A percentile compares a stretch with the other conserved stretches of the same genome.
Evolutionary conservation across 2,329 filamentous ascomycete species (phyloP).

Genomic region (Neocucurbitaria cava): DNA sequence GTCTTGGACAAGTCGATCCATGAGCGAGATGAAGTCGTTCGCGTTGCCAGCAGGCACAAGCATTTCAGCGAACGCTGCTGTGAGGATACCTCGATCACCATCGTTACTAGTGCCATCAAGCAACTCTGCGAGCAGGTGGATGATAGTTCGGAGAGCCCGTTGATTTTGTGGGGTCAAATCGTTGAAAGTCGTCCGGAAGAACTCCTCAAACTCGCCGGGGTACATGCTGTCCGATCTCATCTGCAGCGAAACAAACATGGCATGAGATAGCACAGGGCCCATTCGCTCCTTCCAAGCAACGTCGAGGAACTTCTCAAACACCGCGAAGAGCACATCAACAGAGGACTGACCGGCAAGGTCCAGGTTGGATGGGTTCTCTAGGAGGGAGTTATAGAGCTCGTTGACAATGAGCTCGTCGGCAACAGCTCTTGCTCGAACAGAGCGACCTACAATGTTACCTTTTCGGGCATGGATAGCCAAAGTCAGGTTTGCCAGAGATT

Average conservation of each 20-base stretch:
- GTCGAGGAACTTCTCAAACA: constrained; percentile 91
- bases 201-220: constrained; percentile 72
- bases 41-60: constrained; percentile 79
- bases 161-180: constrained; percentile 66
- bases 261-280: constrained; percentile 78
- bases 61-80: constrained; percentile 86
- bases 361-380: constrained; percentile 81
- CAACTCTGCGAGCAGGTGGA: constrained; percentile 85
- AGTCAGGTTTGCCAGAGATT: constrained; percentile 83
- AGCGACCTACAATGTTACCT: constrained; percentile 82
- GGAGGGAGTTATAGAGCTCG: constrained; percentile 85
- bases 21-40: constrained; percentile 83
- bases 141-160: constrained; percentile 80
- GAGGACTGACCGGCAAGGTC: constrained; percentile 77
- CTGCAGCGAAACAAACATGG: constrained; percentile 77
- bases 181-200: constrained; percentile 60
- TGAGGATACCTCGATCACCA: constrained; percentile 85
- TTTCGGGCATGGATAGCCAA: constrained; percentile 83
- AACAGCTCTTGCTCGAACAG: constrained; percentile 70
- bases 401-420: constrained; percentile 84
- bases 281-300: constrained; percentile 90
- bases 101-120: constrained; percentile 91
- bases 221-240: constrained; percentile 67
- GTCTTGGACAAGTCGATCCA: constrained; percentile 89
- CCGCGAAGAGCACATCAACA: constrained; percentile 85